A percentile compares a stretch with the other conserved stretches of the same genome.
Conservation (phyloP, 805 yeast species). For the Barnettozyma salicaria region DNA sequence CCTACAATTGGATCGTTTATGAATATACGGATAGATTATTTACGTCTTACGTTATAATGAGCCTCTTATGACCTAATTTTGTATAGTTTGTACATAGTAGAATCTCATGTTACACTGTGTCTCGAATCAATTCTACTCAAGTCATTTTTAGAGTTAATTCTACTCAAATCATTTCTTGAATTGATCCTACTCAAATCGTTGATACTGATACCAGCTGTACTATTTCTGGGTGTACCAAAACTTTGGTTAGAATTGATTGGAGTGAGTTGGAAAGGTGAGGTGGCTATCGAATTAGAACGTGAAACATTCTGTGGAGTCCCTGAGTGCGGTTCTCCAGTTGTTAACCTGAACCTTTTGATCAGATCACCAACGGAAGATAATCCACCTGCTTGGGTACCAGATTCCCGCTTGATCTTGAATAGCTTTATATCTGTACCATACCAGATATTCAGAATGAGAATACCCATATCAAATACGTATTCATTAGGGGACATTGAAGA, state of each 20-base stretch:
- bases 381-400: constrained; percentile 34
- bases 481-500: constrained; percentile 11
- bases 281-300: too few relatives aligned
- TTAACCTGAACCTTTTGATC: constrained; percentile 32
- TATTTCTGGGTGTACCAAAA: constrained; percentile 25
- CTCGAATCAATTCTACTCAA: not conserved
- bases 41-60: not conserved
- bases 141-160: constrained; percentile 16
- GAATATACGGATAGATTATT: not conserved
- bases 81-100: not conserved
- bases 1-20: constrained; percentile 29
- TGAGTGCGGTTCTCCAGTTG: constrained; percentile 18
- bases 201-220: constrained; percentile 12
- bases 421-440: constrained; percentile 17
- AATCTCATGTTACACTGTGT: not conserved
- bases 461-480: constrained; percentile 18
- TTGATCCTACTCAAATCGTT: constrained; percentile 14
- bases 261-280: constrained; percentile 24
- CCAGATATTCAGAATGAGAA: constrained; percentile 21
- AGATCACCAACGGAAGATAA: constrained; percentile 36
- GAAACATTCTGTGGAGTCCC: too few relatives aligned
- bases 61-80: not conserved
- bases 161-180: constrained; percentile 17
- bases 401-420: constrained; percentile 31
- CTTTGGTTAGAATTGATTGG: constrained; percentile 27